Base-by-base conservation (phyloP, 2,329 filamentous ascomycete genomes). In the Tolypocladium pustulatum region DNA sequence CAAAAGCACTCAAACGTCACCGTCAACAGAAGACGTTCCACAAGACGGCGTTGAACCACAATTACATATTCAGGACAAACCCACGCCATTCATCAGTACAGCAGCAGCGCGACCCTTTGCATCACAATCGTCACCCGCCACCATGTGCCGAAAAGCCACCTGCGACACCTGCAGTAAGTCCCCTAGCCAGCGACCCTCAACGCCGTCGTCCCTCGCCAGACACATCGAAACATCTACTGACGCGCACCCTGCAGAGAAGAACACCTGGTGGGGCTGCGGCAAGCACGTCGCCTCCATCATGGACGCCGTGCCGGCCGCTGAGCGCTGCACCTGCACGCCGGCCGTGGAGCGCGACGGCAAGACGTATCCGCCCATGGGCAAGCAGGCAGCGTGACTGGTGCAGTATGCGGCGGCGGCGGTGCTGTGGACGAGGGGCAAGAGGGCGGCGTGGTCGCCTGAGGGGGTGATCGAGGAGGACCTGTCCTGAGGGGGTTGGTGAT, bases 251-350 rank as follows among this genome's bases (percentile, higher is more conserved):
- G 15, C 59, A 84, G 84, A 78, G 61, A 86, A 86, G 68, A 71
- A 73, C 46, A 80, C 82, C 58, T 89, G 86, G 86, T 82, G 77
- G 73, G 86, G 85, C 61, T 88, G 86, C 71, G 85, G 85, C 62
- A 75, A 65, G 61, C 83, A 89, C 73, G 75, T 88, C 64, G 73
- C 81, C 15, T 70, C 70, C 20, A 85, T 90, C 65, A 82, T 90
- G 76, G 81, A 86, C 69, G 66, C 70, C 32, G 70, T 89, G 51
- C 78, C 84, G 5, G 73, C 76, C 40, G 71, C 76, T 7, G 77
- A 89, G 46, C 81, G 86, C 73, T 91, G 88, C 75, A 76, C 75
- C 30, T 91, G 87, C 69, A 75, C 79, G 65, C 86, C 87, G 34
- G 81, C 82, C 68, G 75, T 88, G 62, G 80, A 84, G 67, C 75